Conservation (phyloP, 2,329 filamentous ascomycete genomes). For the Thermoascus crustaceus region DNA sequence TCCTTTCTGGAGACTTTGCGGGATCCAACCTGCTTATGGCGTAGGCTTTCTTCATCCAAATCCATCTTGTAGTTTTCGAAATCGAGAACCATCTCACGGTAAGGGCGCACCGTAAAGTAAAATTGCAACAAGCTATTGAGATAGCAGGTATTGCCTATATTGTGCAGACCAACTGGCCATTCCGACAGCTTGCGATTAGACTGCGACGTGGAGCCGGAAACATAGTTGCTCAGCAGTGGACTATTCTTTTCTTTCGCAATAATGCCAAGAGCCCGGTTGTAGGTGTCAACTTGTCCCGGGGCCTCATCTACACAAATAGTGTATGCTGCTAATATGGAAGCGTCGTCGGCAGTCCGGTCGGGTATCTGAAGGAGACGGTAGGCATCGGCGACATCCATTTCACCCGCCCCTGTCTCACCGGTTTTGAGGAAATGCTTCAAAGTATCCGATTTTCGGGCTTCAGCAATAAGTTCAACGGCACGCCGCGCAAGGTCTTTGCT, state of each 20-base stretch:
- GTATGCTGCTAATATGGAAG: conserved; percentile 43
- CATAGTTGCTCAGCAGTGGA: conserved; percentile 24
- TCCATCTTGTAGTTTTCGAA: conserved; percentile 65
- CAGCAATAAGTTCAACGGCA: conserved; percentile 52
- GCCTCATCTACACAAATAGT: conserved; percentile 39
- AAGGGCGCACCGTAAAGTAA: conserved; percentile 76
- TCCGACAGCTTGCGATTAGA: conserved; percentile 33
- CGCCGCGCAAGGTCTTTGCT: conserved; percentile 44
- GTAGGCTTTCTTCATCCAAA: conserved; percentile 54
- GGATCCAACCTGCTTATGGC: conserved; percentile 66
- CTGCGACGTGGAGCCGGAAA: conserved; percentile 22
- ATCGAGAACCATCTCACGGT: conserved; percentile 71
- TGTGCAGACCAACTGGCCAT: conserved; percentile 77
- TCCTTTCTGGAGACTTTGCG: conserved; percentile 54
- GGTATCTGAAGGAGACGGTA: conserved; percentile 45
- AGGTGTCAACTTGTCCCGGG: conserved; percentile 37
- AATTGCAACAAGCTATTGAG: conserved; percentile 95
- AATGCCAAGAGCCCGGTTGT: conserved; percentile 40
- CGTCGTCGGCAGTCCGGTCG: conserved; percentile 45
- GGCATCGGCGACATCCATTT: conserved; percentile 51
- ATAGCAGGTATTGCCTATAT: conserved; percentile 97
- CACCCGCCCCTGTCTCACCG: conserved; percentile 40
- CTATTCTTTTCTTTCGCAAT: conserved; percentile 39
- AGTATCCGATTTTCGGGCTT: conserved; percentile 47
- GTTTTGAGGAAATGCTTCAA: conserved; percentile 47